phyloP scores from a whole-genome alignment of 108 stramenopile genomes.

The Mediolabrus comicus region DNA sequence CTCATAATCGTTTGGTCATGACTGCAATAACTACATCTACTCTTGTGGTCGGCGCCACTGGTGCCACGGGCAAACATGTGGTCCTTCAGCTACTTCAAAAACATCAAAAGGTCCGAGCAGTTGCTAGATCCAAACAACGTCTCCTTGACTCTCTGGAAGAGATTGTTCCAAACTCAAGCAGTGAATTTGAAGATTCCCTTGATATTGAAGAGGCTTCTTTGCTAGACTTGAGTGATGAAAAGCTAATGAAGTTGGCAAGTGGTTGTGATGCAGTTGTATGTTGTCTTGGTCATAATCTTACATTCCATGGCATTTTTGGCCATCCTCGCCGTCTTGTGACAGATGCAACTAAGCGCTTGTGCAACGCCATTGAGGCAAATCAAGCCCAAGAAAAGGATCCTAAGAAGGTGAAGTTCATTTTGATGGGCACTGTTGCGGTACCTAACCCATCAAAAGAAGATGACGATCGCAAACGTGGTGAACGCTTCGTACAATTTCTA shows the following conservation, averaged over 20 bases:
- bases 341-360: conserved; percentile 20
- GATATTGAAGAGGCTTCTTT: conserved; percentile 45
- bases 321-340: conserved; percentile 33
- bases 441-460: conserved; percentile 39
- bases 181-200: conserved; percentile 7
- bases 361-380: conserved; percentile 21
- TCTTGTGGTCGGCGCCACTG: conserved; percentile 62
- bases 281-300: conserved; percentile 50
- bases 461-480: conserved; percentile 33
- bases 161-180: conserved; percentile 4
- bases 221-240: conserved; percentile 40
- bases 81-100: conserved; percentile 52
- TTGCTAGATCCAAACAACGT: conserved; percentile 51
- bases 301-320: conserved; percentile 39
- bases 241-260: conserved; percentile 33
- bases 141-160: conserved; percentile 9
- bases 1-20: conserved; percentile 2
- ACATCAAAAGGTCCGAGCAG: conserved; percentile 39
- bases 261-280: conserved; percentile 49
- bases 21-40: conserved; percentile 9
- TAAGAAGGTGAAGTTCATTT: conserved; percentile 45
- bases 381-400: neutral
- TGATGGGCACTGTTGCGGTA: conserved; percentile 67
- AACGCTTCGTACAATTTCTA: conserved; percentile 33
- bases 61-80: conserved; percentile 62